phyloP scores from a whole-genome alignment of 257 asterid species.

The Rauvolfia tetraphylla region DNA sequence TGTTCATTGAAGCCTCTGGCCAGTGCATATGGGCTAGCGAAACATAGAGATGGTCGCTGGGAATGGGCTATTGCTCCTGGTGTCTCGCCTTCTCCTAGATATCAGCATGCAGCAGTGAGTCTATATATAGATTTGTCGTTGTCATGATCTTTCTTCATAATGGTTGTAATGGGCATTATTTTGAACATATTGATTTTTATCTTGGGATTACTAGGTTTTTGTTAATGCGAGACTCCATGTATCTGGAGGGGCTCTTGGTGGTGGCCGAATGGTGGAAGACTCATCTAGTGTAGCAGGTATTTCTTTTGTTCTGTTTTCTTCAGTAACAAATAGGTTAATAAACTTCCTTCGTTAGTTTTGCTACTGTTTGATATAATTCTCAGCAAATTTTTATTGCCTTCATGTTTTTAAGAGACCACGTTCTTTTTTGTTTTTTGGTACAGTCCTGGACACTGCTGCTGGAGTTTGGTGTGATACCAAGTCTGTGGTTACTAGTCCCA shows the following conservation, averaged over 20 bases:
- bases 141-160: not conserved
- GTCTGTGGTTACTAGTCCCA: constrained; percentile 92
- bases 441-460: constrained; percentile 98
- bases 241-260: constrained; percentile 99
- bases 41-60: constrained; percentile 99
- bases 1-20: constrained; percentile 71
- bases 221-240: constrained; percentile 99
- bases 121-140: not conserved
- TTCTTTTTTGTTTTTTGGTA: constrained; percentile 19
- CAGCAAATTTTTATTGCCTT: not conserved
- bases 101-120: constrained; percentile 98
- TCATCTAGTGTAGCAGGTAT: constrained; percentile 98
- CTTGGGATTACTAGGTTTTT: constrained; percentile 62
- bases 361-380: not conserved
- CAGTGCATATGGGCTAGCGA: constrained; percentile 98
- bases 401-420: not conserved
- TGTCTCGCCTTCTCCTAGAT: constrained; percentile 97
- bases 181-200: constrained; percentile 10
- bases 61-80: constrained; percentile 99
- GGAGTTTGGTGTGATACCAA: constrained; percentile 99
- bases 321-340: not conserved
- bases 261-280: constrained; percentile 99
- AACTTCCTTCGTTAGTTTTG: not conserved
- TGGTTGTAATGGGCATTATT: not conserved
- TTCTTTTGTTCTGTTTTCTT: not conserved